phyloP scores from a whole-genome alignment of 345 rosid species.

The Populus tremula region DNA sequence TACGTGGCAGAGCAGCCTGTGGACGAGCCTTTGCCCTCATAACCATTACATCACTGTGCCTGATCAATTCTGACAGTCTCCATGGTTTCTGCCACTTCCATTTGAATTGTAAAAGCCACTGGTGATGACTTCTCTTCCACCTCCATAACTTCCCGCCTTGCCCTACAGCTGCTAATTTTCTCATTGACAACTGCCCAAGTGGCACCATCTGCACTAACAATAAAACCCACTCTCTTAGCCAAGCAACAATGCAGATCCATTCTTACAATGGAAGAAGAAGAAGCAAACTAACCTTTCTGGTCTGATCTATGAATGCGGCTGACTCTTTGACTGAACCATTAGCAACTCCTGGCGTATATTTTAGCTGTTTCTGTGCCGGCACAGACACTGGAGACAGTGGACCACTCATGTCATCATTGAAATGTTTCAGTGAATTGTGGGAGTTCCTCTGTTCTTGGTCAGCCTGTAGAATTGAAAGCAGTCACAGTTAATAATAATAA shows the following conservation, averaged over 20 bases:
- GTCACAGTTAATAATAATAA: not conserved
- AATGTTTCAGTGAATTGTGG: conserved; percentile 58
- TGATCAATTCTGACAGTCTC: conserved; percentile 92
- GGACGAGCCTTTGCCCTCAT: conserved; percentile 65
- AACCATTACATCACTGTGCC: conserved; percentile 80
- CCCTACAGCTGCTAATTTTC: conserved; percentile 60
- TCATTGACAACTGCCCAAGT: conserved; percentile 69
- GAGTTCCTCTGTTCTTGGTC: conserved; percentile 50
- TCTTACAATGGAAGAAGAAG: not conserved
- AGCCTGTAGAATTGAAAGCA: conserved; percentile 20
- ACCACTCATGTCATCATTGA: conserved; percentile 53
- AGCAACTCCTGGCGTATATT: conserved; percentile 82
- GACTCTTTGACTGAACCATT: conserved; percentile 59
- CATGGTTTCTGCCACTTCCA: conserved; percentile 99
- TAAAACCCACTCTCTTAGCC: conserved; percentile 9
- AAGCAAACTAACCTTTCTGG: conserved; percentile 54
- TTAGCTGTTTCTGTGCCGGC: conserved; percentile 91
- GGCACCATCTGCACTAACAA: conserved; percentile 76
- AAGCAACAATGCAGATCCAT: conserved; percentile 10
- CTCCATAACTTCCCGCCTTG: conserved; percentile 95
- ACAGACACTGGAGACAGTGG: conserved; percentile 67
- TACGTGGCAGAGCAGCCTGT: conserved; percentile 43
- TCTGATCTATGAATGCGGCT: conserved; percentile 63
- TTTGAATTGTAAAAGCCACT: conserved; percentile 94
- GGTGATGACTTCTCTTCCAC: conserved; percentile 99